These are phyloP conservation scores for Oryza brachyantha DNA, from an alignment of 176 grass and related monocot species.

Conservation along the genomic window DNA sequence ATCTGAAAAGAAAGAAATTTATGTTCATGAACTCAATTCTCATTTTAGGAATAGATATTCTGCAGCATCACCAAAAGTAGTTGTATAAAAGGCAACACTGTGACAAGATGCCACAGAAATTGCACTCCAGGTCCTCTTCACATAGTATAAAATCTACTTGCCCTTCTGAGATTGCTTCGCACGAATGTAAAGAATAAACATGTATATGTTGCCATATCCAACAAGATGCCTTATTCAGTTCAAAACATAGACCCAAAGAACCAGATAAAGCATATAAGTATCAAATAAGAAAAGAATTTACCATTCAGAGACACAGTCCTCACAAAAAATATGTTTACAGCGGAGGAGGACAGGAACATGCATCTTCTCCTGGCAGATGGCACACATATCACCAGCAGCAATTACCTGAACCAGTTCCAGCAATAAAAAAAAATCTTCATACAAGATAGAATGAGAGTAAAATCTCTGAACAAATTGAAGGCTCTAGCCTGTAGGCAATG, in stretches of 20 bases:
- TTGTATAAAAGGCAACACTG: not conserved
- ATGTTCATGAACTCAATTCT: not conserved
- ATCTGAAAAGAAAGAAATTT: conserved; percentile 5
- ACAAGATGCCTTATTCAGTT: conserved; percentile 6
- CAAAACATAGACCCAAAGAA: not conserved
- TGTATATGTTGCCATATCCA: not conserved
- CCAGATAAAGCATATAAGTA: conserved; percentile 17
- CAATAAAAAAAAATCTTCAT: conserved; percentile 1
- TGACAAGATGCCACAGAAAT: conserved; percentile 1
- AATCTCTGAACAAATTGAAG: not conserved
- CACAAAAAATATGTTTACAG: conserved; percentile 98
- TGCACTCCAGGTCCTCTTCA: not conserved
- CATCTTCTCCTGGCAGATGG: conserved; percentile 96
- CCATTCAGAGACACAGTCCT: conserved; percentile 95
- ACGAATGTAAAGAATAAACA: not conserved
- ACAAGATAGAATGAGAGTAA: not conserved
- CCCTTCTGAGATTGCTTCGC: not conserved
- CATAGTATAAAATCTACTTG: conserved; percentile 1
- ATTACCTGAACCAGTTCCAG: conserved; percentile 53
- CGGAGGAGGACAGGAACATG: conserved; percentile 81
- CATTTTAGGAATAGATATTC: not conserved
- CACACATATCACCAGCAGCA: conserved; percentile 89
- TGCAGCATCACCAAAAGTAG: not conserved
- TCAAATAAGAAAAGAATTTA: conserved; percentile 34
- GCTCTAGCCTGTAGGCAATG: not conserved